Evolutionary conservation across 179 eudicot species (phyloP).

Genomic region (Silene vulgaris): DNA sequence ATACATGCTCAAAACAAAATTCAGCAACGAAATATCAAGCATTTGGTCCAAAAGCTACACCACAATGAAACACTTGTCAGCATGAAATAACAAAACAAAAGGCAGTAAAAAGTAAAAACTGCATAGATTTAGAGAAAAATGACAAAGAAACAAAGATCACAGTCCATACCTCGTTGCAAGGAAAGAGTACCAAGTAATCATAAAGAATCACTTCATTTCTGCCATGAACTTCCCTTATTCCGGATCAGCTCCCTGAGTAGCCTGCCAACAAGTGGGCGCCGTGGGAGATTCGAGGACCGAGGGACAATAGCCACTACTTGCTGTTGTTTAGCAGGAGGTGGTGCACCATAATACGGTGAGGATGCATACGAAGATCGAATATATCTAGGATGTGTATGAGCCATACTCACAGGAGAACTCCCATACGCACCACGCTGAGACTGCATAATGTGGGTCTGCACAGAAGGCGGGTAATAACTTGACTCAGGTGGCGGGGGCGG

Average conservation of each 20-base stretch:
- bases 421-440: slow-evolving; percentile 45
- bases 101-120: not conserved
- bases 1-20: too few relatives aligned
- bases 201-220: slow-evolving; percentile 47
- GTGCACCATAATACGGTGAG: slow-evolving; percentile 55
- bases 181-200: not conserved
- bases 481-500: slow-evolving; percentile 57
- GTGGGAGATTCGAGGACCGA: slow-evolving; percentile 66
- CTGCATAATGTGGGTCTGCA: slow-evolving; percentile 52
- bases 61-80: slow-evolving; percentile 18
- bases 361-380: slow-evolving; percentile 48
- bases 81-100: not conserved
- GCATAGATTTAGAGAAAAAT: not conserved
- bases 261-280: slow-evolving; percentile 42
- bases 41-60: slow-evolving; percentile 11
- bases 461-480: slow-evolving; percentile 48
- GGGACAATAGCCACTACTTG: slow-evolving; percentile 56
- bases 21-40: not conserved
- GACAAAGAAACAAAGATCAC: too few relatives aligned
- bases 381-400: slow-evolving; percentile 47
- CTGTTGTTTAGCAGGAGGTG: slow-evolving; percentile 44
- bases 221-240: slow-evolving; percentile 91
- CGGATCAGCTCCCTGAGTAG: slow-evolving; percentile 47
- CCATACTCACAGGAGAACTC: slow-evolving; percentile 23
- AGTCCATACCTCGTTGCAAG: slow-evolving; percentile 26